Evolutionary conservation across 345 rosid species (phyloP), one percentile per base, ranked within the genome.

Genomic region (Lepidium africanum): DNA sequence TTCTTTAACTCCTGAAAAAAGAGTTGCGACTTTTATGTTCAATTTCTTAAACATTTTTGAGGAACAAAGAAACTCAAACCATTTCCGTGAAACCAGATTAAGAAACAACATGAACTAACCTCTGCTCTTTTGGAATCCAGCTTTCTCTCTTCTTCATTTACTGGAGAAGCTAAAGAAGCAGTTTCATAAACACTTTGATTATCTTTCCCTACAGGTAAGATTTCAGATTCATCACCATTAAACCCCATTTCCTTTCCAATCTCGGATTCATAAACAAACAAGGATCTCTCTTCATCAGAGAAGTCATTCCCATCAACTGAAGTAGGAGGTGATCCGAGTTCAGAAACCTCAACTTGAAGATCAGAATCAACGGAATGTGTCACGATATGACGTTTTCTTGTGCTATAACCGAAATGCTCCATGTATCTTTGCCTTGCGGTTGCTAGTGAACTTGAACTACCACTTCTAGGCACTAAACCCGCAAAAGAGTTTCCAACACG

Each of bases 311-410:
- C 89, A 77, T 90, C 91, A 16, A 66, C 77, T 12, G 86, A 74
- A 25, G 77, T 59, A 3, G 87, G 83, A 40, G 91, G 96, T 36
- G 99, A 91, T 32, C 96, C 85, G 2, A 75, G 50, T 76, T 91
- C 99, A 5, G 99, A 94, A 54, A 94, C 85, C 79, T 91, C 99
- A 49, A 94, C 96, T 60, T 91, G 97, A 84, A 94, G 78, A 69
- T 91, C 99, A 42, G 99, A 94, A 46, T 93, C 97, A 51, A 87
- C 74, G 5, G 99, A 94, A 55, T 77, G 76, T 15, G 83, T 59
- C 17, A 84, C 81, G 52, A 81, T 79, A 77, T 82, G 97, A 74
- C 81, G 63, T 25, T 69, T 69, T n/a, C 49, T 59, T 21, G 71
- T 59, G 7, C 47, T 56, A 75, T 64, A 80, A 70, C 81, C 83